Evolutionary conservation across 495 filamentous ascomycete genomes (phyloP).

Genomic region (Apiosordaria backusii): DNA sequence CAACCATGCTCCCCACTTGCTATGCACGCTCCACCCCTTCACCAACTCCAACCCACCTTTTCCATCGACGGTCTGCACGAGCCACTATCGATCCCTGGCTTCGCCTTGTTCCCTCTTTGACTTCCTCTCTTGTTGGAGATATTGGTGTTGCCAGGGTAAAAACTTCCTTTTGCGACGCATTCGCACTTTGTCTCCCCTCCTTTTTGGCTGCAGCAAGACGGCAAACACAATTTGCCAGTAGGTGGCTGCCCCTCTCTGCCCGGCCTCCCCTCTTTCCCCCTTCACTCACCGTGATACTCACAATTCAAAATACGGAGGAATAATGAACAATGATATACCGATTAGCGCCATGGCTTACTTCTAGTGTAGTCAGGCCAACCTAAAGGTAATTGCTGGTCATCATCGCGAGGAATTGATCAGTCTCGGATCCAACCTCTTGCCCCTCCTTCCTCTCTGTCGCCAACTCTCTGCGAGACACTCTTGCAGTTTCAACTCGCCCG

Average conservation of each 20-base stretch:
- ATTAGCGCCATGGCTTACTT: background rate
- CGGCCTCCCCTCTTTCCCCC: background rate
- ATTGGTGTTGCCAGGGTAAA: background rate
- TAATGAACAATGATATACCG: background rate
- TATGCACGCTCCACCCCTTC: slow-evolving; percentile 5
- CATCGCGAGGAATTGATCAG: background rate
- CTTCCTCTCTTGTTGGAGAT: too few relatives aligned
- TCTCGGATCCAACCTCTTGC: background rate
- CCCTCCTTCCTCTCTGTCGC: slow-evolving; percentile 13
- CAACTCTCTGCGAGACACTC: slow-evolving; percentile 21
- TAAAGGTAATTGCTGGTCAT: background rate
- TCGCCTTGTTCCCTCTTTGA: background rate
- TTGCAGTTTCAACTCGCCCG: slow-evolving; percentile 31
- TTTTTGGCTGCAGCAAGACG: slow-evolving; percentile 4
- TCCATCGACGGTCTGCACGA: background rate
- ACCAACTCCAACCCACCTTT: background rate
- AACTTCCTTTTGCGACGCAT: background rate
- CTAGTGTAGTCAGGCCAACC: background rate
- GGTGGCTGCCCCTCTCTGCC: background rate
- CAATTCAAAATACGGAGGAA: background rate
- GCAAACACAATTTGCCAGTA: slow-evolving; percentile 1
- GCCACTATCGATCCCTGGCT: too few relatives aligned
- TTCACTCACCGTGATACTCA: background rate
- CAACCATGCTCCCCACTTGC: background rate
- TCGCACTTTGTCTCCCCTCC: background rate